These are phyloP conservation scores for Musa schizocarpa DNA, from an alignment of 176 grass and related monocot species.

Conservation along the genomic window DNA sequence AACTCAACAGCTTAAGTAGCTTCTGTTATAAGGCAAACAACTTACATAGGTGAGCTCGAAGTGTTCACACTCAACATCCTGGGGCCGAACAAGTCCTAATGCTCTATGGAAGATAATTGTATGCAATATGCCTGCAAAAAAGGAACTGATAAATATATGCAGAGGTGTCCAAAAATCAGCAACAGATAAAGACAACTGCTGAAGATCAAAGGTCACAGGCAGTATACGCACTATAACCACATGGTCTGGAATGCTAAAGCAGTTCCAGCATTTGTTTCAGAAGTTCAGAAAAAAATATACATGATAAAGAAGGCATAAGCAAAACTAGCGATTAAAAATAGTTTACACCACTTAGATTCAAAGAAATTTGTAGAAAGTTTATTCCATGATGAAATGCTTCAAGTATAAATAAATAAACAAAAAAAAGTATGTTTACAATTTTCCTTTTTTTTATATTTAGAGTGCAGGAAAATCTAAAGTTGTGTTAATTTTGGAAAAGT, in stretches of 20 bases:
- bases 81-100: slow-evolving; percentile 73
- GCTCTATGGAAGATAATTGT: slow-evolving; percentile 92
- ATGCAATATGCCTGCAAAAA: slow-evolving; percentile 64
- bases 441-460: neutral
- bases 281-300: too few relatives aligned
- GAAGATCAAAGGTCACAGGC: neutral
- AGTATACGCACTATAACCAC: neutral
- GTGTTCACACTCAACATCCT: slow-evolving; percentile 72
- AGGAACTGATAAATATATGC: neutral
- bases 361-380: neutral
- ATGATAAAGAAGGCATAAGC: neutral
- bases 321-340: neutral
- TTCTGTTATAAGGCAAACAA: neutral
- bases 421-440: neutral
- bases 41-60: slow-evolving; percentile 76
- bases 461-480: neutral
- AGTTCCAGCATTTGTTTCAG: neutral
- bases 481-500: neutral
- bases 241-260: neutral
- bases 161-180: neutral
- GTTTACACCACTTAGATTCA: neutral
- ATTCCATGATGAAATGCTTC: neutral
- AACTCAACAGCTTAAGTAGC: neutral
- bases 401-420: neutral
- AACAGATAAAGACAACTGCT: neutral